Conservation (phyloP, 176 grass and related monocot genomes). For the Melocanna baccifera region DNA sequence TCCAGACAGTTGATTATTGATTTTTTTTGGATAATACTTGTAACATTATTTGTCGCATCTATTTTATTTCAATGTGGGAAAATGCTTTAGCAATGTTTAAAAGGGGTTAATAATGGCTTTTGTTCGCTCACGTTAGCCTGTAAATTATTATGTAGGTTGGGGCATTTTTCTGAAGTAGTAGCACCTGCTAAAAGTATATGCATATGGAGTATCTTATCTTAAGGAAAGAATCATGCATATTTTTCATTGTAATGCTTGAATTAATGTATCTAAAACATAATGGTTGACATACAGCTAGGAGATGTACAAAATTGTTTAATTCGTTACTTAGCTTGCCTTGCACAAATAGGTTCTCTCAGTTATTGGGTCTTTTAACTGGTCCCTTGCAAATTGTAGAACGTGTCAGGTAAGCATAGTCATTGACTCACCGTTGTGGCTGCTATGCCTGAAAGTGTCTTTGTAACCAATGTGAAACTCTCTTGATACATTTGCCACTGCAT, state of each 20-base stretch:
- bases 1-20: background rate
- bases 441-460: background rate
- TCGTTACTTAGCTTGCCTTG: background rate
- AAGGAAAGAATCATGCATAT: background rate
- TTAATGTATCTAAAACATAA: background rate
- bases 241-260: background rate
- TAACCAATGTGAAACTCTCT: background rate
- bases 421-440: too few species aligned
- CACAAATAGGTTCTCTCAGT: background rate
- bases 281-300: background rate
- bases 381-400: background rate
- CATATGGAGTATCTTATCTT: background rate
- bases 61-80: background rate
- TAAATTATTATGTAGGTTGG: background rate
- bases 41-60: background rate
- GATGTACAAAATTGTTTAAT: background rate
- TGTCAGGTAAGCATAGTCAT: background rate
- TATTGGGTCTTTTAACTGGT: background rate
- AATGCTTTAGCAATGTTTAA: background rate
- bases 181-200: background rate
- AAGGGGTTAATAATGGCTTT: background rate
- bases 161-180: background rate
- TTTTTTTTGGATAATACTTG: background rate
- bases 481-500: conserved; percentile 8
- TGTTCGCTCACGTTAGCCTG: background rate